Conservation (phyloP, 2,329 filamentous ascomycete genomes). For the Harringtonia lauricola region DNA sequence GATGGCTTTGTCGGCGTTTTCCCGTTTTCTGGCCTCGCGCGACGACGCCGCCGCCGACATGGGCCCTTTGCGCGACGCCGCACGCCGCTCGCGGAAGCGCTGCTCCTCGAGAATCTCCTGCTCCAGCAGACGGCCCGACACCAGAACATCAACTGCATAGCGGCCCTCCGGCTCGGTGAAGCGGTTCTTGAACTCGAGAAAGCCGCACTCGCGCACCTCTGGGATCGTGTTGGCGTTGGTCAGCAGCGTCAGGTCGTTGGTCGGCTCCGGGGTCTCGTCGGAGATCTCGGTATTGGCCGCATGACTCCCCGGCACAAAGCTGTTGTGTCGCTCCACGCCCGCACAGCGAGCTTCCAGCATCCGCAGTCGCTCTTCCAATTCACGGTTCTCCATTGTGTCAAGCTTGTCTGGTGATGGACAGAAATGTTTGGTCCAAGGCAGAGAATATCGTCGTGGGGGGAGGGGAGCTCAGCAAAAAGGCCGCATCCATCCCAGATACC, state of each 20-base stretch:
- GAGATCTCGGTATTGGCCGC: neutral
- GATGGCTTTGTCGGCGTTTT: constrained; percentile 1
- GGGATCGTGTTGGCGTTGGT: constrained; percentile 17
- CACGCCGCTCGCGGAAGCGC: constrained; percentile 3
- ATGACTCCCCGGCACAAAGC: too few relatives aligned
- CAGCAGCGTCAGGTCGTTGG: neutral
- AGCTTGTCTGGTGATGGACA: neutral
- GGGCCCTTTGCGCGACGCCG: neutral
- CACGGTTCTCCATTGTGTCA: neutral
- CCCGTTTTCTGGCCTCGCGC: constrained; percentile 1
- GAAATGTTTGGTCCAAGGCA: too few relatives aligned
- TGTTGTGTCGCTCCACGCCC: neutral
- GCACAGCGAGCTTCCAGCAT: neutral
- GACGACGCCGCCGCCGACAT: too few relatives aligned
- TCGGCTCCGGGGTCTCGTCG: neutral
- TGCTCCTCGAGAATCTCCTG: constrained; percentile 12
- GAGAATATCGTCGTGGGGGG: too few relatives aligned
- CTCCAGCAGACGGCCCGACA: constrained; percentile 6
- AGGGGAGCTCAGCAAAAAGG: too few relatives aligned
- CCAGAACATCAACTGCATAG: constrained; percentile 28
- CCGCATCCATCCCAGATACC: too few relatives aligned
- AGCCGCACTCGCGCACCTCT: constrained; percentile 21
- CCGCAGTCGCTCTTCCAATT: neutral
- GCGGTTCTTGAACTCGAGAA: constrained; percentile 31
- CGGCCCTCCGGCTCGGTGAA: constrained; percentile 19